These are phyloP conservation scores for Populus hybrid DNA, from an alignment of 441 rosid species.

Conservation along the genomic window DNA sequence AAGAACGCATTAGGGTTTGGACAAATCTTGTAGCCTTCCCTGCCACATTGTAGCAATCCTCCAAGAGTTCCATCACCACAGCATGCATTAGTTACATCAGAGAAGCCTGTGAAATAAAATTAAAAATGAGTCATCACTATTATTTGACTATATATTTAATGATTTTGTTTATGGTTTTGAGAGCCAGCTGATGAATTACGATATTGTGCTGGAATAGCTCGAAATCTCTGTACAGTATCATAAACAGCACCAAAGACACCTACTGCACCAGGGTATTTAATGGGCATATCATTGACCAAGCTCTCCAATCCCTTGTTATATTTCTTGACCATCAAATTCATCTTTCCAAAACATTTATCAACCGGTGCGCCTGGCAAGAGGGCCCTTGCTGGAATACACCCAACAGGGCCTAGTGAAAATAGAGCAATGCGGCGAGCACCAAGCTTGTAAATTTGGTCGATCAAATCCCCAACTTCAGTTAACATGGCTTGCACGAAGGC, in stretches of 20 bases:
- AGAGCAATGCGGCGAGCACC: conserved; percentile 48
- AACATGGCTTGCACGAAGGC: conserved; percentile 48
- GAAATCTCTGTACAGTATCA: conserved; percentile 40
- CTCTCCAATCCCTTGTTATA: conserved; percentile 47
- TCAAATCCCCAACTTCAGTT: conserved; percentile 26
- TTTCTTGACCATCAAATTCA: conserved; percentile 55
- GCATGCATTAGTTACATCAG: conserved; percentile 44
- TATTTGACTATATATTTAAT: background rate
- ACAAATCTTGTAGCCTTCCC: conserved; percentile 54
- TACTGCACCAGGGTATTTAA: conserved; percentile 38
- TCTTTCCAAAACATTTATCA: conserved; percentile 43
- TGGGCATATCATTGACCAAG: conserved; percentile 33
- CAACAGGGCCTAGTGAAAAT: conserved; percentile 50
- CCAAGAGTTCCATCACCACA: conserved; percentile 50
- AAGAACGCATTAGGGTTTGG: conserved; percentile 35
- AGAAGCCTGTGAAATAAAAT: conserved; percentile 33
- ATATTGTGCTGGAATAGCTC: conserved; percentile 44
- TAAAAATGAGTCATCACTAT: background rate
- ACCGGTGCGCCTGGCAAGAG: conserved; percentile 40
- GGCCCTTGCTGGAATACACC: conserved; percentile 60
- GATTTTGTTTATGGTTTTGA: background rate
- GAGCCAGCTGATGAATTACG: conserved; percentile 26
- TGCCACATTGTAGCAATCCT: conserved; percentile 60
- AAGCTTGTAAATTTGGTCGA: conserved; percentile 33
- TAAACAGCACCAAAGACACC: conserved; percentile 55